Evolutionary conservation across 176 grass and related monocot species (phyloP).

Genomic region (Pontederia crassipes): DNA sequence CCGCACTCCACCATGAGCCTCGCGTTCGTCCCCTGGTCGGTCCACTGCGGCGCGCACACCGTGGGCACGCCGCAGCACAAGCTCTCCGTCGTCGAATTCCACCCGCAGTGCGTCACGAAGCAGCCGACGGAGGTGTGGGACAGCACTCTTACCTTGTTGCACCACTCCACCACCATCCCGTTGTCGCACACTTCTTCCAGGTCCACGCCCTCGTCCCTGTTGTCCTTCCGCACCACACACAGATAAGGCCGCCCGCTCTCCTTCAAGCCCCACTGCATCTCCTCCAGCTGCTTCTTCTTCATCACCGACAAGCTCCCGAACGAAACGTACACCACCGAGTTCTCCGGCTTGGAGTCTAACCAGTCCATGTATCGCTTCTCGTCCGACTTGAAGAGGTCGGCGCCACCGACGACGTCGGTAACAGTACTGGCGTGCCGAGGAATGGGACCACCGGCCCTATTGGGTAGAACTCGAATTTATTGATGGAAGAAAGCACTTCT

Average conservation of each 20-base stretch:
- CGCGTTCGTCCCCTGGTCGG: slow-evolving; percentile 54
- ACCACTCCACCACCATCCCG: slow-evolving; percentile 67
- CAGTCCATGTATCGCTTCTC: too few species aligned
- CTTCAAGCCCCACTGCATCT: too few species aligned
- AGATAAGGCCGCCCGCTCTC: too few species aligned
- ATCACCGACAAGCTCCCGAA: too few species aligned
- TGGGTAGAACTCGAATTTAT: slow-evolving; percentile 16
- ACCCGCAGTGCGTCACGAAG: slow-evolving; percentile 66
- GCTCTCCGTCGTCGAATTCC: slow-evolving; percentile 59
- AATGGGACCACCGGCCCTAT: slow-evolving; percentile 26
- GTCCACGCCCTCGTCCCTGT: too few species aligned
- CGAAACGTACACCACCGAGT: too few species aligned
- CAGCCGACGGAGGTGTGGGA: slow-evolving; percentile 44
- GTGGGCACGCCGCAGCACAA: slow-evolving; percentile 37
- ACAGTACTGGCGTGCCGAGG: too few species aligned
- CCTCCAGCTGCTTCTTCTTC: too few species aligned
- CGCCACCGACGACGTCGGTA: too few species aligned
- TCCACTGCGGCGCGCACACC: slow-evolving; percentile 44
- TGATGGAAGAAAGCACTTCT: slow-evolving; percentile 17
- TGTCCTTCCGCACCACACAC: too few species aligned
- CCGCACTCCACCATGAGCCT: slow-evolving; percentile 48
- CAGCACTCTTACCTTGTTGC: slow-evolving; percentile 43
- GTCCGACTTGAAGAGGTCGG: too few species aligned
- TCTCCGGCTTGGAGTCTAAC: too few species aligned
- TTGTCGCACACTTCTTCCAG: background rate